Evolutionary conservation across 2,329 filamentous ascomycete genomes (phyloP).

Genomic region (Pleomassaria siparia): DNA sequence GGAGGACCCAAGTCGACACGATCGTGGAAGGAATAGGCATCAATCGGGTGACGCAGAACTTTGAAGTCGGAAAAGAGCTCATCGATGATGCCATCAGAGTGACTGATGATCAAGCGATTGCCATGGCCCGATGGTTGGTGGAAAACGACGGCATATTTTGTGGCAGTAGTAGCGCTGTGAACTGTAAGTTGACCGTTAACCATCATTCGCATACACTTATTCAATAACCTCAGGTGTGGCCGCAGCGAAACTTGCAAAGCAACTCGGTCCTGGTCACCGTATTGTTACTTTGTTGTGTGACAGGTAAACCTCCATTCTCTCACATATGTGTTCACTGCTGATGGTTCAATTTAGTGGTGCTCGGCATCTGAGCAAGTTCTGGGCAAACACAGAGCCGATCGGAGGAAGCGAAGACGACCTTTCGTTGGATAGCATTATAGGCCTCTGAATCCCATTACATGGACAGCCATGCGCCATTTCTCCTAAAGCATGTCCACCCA

Average conservation of each 20-base stretch:
- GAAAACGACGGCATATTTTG: conserved; percentile 94
- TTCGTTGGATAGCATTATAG: conserved; percentile 61
- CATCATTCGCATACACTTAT: neutral
- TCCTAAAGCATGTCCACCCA: too few species aligned
- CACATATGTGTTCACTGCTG: conserved; percentile 6
- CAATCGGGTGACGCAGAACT: conserved; percentile 91
- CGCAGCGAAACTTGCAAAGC: conserved; percentile 68
- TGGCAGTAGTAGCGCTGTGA: conserved; percentile 94
- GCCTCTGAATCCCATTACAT: too few species aligned
- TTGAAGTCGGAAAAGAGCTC: conserved; percentile 81
- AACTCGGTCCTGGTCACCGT: conserved; percentile 60
- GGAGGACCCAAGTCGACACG: conserved; percentile 89
- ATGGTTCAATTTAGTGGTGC: conserved; percentile 54
- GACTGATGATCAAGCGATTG: conserved; percentile 82
- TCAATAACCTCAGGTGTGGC: conserved; percentile 55
- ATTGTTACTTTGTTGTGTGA: conserved; percentile 87
- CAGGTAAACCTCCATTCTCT: conserved; percentile 30
- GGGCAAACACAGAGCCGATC: conserved; percentile 70
- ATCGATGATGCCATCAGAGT: conserved; percentile 90
- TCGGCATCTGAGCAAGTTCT: conserved; percentile 82
- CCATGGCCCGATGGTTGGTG: conserved; percentile 95
- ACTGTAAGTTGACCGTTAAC: conserved; percentile 61
- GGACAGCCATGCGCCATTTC: too few species aligned
- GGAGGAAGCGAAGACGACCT: conserved; percentile 53
- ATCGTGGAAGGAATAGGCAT: conserved; percentile 96